A percentile compares a stretch with the other conserved stretches of the same genome.
These are phyloP conservation scores for Aquilaria malaccensis DNA, from an alignment of 345 rosid species.

Conservation along the genomic window DNA sequence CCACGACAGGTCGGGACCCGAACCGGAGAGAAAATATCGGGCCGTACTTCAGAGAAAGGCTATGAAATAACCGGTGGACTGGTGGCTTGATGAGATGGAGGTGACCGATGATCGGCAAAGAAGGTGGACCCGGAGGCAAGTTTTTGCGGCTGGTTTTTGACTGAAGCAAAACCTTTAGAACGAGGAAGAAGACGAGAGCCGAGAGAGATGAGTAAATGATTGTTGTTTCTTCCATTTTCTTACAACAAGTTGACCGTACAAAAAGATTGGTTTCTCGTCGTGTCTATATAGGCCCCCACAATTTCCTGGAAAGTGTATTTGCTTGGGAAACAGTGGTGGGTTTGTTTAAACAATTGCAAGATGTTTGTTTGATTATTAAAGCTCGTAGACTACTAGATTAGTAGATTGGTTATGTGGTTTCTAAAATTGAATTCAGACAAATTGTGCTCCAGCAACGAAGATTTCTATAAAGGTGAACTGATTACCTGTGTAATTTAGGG, in stretches of 20 bases:
- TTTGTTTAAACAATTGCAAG: too few relatives aligned
- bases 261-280: too few relatives aligned
- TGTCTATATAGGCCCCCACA: too few relatives aligned
- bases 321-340: too few relatives aligned
- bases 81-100: slow-evolving; percentile 42
- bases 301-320: not conserved
- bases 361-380: too few relatives aligned
- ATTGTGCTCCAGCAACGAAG: too few relatives aligned
- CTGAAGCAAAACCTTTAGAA: slow-evolving; percentile 7
- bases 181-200: slow-evolving; percentile 5
- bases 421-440: too few relatives aligned
- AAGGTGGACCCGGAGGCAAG: slow-evolving; percentile 41
- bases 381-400: too few relatives aligned
- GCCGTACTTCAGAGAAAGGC: slow-evolving; percentile 32
- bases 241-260: too few relatives aligned
- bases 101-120: slow-evolving; percentile 51
- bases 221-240: slow-evolving; percentile 11
- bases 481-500: too few relatives aligned
- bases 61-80: slow-evolving; percentile 22
- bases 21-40: slow-evolving; percentile 30
- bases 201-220: slow-evolving; percentile 2
- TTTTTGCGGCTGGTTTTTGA: slow-evolving; percentile 12
- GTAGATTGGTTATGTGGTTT: too few relatives aligned
- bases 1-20: slow-evolving; percentile 24
- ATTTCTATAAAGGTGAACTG: too few relatives aligned